Conservation (phyloP, 208 protist genomes). For the Dictyostelium gargantuum region DNA sequence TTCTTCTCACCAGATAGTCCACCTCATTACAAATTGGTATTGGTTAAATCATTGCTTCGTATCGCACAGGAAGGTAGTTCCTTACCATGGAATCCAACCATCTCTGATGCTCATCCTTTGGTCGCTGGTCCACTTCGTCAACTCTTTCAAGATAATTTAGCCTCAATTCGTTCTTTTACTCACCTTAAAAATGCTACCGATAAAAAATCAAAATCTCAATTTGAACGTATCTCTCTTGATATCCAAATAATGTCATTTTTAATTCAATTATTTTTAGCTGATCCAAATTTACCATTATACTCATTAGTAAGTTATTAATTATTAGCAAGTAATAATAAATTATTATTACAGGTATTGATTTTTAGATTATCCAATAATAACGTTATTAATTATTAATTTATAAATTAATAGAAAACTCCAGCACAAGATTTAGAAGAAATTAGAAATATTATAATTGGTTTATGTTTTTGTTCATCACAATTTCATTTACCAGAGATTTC, state of each 20-base stretch:
- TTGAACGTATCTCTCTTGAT: slow-evolving; percentile 34
- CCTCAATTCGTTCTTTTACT: neutral
- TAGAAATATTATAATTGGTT: slow-evolving; percentile 51
- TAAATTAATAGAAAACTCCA: slow-evolving; percentile 8
- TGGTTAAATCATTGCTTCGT: slow-evolving; percentile 55
- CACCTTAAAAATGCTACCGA: slow-evolving; percentile 25
- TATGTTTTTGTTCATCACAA: slow-evolving; percentile 58
- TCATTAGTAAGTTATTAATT: too few relatives aligned
- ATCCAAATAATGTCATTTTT: slow-evolving; percentile 42
- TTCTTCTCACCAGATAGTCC: slow-evolving; percentile 6
- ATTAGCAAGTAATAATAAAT: too few relatives aligned
- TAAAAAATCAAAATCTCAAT: slow-evolving; percentile 59
- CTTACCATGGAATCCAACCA: slow-evolving; percentile 67
- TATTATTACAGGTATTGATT: too few relatives aligned
- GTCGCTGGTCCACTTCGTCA: slow-evolving; percentile 44
- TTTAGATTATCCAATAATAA: too few relatives aligned
- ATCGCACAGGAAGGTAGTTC: slow-evolving; percentile 57
- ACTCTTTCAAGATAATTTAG: slow-evolving; percentile 65
- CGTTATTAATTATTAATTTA: too few relatives aligned
- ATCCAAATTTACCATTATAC: slow-evolving; percentile 61
- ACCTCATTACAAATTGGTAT: slow-evolving; percentile 68
- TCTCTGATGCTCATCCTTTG: slow-evolving; percentile 41
- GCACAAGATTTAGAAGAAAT: slow-evolving; percentile 57
- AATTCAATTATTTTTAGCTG: slow-evolving; percentile 55
- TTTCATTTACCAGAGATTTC: slow-evolving; percentile 66